Conservation (phyloP, 2,329 filamentous ascomycete genomes). For the Botrytis squamosa region DNA sequence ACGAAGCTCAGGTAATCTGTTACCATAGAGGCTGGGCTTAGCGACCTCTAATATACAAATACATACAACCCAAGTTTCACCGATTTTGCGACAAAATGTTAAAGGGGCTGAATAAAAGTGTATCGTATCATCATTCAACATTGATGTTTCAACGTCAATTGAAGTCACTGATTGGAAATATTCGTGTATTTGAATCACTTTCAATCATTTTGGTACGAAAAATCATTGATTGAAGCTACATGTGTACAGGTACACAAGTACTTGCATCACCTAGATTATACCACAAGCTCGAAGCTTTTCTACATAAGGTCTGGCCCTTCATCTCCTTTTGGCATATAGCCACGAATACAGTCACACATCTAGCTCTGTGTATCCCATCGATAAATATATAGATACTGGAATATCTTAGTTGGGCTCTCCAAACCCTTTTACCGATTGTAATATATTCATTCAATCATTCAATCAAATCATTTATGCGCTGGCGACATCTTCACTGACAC, state of each 20-base stretch:
- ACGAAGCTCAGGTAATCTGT: conserved; percentile 25
- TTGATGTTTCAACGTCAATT: conserved; percentile 1
- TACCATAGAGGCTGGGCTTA: conserved; percentile 22
- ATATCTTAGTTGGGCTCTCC: background rate
- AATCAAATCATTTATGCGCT: conserved; percentile 15
- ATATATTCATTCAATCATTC: conserved; percentile 2
- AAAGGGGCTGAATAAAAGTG: conserved; percentile 8
- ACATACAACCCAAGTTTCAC: conserved; percentile 13
- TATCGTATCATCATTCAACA: background rate
- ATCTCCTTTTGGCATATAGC: background rate
- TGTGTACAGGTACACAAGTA: conserved; percentile 18
- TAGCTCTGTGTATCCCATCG: background rate
- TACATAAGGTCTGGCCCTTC: conserved; percentile 2
- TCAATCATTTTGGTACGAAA: background rate
- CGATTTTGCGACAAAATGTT: conserved; percentile 14
- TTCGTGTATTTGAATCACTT: background rate
- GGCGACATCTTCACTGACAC: background rate
- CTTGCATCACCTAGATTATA: conserved; percentile 12
- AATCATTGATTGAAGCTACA: conserved; percentile 14
- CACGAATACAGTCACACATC: conserved; percentile 9
- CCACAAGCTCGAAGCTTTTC: conserved; percentile 13
- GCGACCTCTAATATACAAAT: conserved; percentile 14
- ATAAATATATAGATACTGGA: conserved; percentile 2
- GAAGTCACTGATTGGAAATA: background rate
- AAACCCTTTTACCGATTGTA: background rate